Percentiles rank a stretch among this genome's conserved stretches.
Evolutionary conservation across 179 eudicot genomes (phyloP).

Genomic region (Silene vulgaris): DNA sequence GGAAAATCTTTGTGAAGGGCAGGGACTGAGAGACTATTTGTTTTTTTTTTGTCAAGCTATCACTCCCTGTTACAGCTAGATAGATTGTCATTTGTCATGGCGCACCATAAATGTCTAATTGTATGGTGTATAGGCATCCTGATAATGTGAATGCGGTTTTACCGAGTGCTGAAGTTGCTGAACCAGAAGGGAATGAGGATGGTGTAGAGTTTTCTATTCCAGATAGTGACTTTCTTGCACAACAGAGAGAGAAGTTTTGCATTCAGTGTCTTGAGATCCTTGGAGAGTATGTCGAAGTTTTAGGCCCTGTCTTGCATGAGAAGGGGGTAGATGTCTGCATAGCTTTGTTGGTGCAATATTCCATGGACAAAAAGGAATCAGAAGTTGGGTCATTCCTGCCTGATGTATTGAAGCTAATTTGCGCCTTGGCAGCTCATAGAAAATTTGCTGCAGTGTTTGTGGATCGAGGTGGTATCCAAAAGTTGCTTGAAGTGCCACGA

Average conservation of each 20-base stretch:
- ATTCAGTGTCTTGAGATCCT: slow-evolving; percentile 80
- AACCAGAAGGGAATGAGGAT: slow-evolving; percentile 50
- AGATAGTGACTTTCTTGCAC: slow-evolving; percentile 53
- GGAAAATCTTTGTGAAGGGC: neutral
- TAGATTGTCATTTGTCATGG: slow-evolving; percentile 12
- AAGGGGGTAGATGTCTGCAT: slow-evolving; percentile 94
- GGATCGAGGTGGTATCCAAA: slow-evolving; percentile 93
- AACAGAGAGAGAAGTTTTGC: slow-evolving; percentile 74
- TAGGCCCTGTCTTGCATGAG: slow-evolving; percentile 91
- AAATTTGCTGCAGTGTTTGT: slow-evolving; percentile 88
- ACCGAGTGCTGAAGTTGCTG: slow-evolving; percentile 35
- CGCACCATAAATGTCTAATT: slow-evolving; percentile 23
- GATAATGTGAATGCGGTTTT: slow-evolving; percentile 33
- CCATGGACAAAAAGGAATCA: slow-evolving; percentile 48
- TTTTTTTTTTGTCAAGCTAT: neutral
- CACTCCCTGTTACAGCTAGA: neutral
- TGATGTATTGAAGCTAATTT: slow-evolving; percentile 79
- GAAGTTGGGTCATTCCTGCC: slow-evolving; percentile 53
- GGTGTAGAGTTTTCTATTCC: slow-evolving; percentile 58
- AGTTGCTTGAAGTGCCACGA: slow-evolving; percentile 76
- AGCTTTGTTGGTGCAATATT: slow-evolving; percentile 56
- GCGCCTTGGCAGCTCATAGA: slow-evolving; percentile 87
- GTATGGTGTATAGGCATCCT: slow-evolving; percentile 42
- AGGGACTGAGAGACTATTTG: neutral
- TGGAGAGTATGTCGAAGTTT: slow-evolving; percentile 96